Conservation (phyloP, 257 asterid species). For the Phtheirospermum japonicum region DNA sequence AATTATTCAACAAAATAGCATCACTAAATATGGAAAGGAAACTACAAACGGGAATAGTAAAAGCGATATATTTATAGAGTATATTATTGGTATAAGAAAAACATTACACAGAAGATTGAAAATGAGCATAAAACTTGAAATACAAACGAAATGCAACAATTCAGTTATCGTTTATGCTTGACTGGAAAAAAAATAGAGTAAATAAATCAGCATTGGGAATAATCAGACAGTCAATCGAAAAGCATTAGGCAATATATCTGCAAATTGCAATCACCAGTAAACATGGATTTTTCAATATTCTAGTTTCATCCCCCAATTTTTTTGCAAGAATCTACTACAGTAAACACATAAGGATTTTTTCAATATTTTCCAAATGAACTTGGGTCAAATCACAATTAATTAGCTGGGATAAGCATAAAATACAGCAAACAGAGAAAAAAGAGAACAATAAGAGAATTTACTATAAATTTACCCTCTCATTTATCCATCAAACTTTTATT, state of each 20-base stretch:
- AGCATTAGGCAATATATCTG: background rate
- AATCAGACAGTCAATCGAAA: background rate
- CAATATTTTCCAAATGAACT: background rate
- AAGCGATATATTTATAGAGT: background rate
- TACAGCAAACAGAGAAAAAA: background rate
- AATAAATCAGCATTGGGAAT: background rate
- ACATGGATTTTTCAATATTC: no score
- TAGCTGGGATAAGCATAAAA: background rate
- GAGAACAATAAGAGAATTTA: background rate
- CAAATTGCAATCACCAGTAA: background rate
- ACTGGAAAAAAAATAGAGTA: background rate
- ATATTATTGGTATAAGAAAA: background rate
- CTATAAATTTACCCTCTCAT: background rate
- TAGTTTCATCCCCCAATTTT: no score
- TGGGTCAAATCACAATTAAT: background rate
- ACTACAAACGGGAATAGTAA: background rate
- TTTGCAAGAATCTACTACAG: no score
- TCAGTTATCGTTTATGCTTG: background rate
- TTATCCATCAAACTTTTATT: background rate
- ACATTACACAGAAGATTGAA: conserved; percentile 4
- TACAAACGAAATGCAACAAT: background rate
- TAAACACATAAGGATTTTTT: background rate
- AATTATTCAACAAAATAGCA: background rate
- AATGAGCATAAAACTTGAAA: conserved; percentile 6
- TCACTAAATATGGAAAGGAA: background rate